phyloP scores from a whole-genome alignment of 176 grass and related monocot species.

The Oryza glumipatula region DNA sequence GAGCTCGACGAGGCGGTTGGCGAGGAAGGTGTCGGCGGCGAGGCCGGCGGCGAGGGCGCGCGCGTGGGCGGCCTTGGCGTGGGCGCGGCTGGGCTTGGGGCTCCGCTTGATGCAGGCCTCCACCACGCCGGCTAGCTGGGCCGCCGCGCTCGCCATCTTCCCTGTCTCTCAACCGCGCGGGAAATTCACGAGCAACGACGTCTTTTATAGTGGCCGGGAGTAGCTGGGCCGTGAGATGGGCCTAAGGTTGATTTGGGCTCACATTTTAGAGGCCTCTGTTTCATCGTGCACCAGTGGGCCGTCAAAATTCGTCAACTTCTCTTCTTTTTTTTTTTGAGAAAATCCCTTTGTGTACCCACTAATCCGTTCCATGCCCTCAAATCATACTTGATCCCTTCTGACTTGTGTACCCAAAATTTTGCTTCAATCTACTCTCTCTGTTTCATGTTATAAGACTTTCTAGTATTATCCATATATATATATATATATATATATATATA shows the following conservation, averaged over 20 bases:
- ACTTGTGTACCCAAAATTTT: no score
- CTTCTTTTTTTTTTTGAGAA: no score
- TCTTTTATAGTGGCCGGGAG: neutral
- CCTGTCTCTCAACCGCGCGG: no score
- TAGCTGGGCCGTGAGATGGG: neutral
- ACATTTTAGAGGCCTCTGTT: neutral
- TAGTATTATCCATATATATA: no score
- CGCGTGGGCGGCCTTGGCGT: slow-evolving; percentile 65
- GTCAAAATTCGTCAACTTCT: neutral
- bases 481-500: no score
- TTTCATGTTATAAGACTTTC: no score
- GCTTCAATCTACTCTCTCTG: no score
- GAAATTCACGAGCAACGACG: no score
- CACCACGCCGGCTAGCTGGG: slow-evolving; percentile 46
- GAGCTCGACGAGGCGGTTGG: slow-evolving; percentile 89
- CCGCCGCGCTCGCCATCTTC: slow-evolving; percentile 39
- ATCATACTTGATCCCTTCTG: no score
- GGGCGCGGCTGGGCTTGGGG: slow-evolving; percentile 37
- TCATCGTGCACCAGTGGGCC: neutral
- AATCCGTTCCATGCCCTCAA: no score
- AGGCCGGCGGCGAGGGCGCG: slow-evolving; percentile 64
- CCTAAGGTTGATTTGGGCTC: neutral
- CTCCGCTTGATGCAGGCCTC: slow-evolving; percentile 57
- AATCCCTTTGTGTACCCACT: no score
- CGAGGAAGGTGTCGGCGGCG: slow-evolving; percentile 75